Percentiles rank a stretch among this genome's conserved stretches.
Conservation (phyloP, 225 moss, liverwort and hornwort genomes). For the Sphagnum tenellum region DNA sequence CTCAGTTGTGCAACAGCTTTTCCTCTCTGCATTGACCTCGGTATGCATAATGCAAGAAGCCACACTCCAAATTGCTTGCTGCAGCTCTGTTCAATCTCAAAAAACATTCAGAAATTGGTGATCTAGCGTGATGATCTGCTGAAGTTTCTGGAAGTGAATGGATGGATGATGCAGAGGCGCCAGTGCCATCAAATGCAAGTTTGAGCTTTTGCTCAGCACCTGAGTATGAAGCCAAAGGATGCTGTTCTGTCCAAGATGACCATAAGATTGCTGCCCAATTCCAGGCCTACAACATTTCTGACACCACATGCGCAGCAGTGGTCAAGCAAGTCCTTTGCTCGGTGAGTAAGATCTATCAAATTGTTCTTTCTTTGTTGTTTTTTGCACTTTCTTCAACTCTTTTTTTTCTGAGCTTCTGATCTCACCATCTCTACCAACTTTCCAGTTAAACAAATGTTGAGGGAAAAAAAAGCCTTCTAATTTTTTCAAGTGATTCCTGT, state of each 20-base stretch:
- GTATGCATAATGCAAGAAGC: too few relatives aligned
- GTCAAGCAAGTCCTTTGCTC: slow-evolving; percentile 78
- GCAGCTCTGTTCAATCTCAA: too few relatives aligned
- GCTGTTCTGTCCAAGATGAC: slow-evolving; percentile 55
- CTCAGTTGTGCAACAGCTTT: too few relatives aligned
- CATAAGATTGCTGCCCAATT: slow-evolving; percentile 23
- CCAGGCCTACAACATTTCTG: slow-evolving; percentile 49
- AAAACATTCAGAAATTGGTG: too few relatives aligned
- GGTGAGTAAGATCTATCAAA: slow-evolving; percentile 51
- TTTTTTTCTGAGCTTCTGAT: neutral
- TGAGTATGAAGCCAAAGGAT: slow-evolving; percentile 47
- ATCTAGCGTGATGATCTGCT: too few relatives aligned
- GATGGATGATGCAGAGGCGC: slow-evolving; percentile 45
- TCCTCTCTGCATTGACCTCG: too few relatives aligned
- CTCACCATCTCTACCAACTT: neutral
- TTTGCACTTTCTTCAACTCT: neutral
- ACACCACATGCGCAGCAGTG: slow-evolving; percentile 41
- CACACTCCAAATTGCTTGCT: too few relatives aligned
- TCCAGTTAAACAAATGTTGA: too few relatives aligned
- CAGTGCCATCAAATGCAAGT: slow-evolving; percentile 21
- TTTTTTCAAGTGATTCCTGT: too few relatives aligned
- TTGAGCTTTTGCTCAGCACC: slow-evolving; percentile 69
- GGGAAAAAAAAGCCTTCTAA: too few relatives aligned
- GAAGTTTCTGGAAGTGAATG: too few relatives aligned
- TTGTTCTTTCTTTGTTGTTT: neutral